Base-by-base conservation (phyloP, 2,329 filamentous ascomycete species). In the Iodosphaeria phyllophila region DNA sequence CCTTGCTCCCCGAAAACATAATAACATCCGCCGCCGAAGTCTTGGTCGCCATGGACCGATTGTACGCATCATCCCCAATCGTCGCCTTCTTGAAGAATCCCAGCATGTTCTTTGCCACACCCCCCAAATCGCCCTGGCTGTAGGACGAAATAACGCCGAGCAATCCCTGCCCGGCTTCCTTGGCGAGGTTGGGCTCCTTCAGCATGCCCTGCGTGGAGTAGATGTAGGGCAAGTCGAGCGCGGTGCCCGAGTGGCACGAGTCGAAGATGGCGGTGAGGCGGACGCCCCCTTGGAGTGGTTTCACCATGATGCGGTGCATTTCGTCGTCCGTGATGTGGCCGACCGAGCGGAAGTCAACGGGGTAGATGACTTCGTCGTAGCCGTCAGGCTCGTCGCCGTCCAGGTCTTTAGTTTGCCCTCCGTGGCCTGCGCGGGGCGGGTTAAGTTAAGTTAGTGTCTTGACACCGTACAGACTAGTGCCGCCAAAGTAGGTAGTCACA, bases 1-100 rank as follows among this genome's bases (percentile, higher is more conserved):
- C 89, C 52, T 92, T 93, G 56, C 80, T 91, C 29, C 89, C 89
- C 32, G 80, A 92, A 77, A 84, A 92, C 79, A 93, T 92, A 46
- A 98, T 70, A 16, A 98, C 89, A 50, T 98, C 89, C 20, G 89
- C 89, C 2, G 84, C 75, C 27, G 77, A 89, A 10, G 89, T 95
- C 56, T 91, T 91, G 20, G 86, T 95, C 36, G 76, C 66, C 45
- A 80, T 62, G 33, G 84, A 79, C 46, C 71, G 73, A 52, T 91
- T 65, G 49, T 83, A 74, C 11, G 74, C 74, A 36, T 89, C 73
- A 25, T 53, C 54, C 36, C 84, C 84, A 31, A 56, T 66, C 13
- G 79, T 76, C 11, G 82, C 83, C 45, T 83, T 78, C 60, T 93
- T 93, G 51, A 91, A 71, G 42, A 95, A 67, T 22, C 71, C 70